Evolutionary conservation across 257 asterid species (phyloP).

Genomic region (Fraxinus pennsylvanica): DNA sequence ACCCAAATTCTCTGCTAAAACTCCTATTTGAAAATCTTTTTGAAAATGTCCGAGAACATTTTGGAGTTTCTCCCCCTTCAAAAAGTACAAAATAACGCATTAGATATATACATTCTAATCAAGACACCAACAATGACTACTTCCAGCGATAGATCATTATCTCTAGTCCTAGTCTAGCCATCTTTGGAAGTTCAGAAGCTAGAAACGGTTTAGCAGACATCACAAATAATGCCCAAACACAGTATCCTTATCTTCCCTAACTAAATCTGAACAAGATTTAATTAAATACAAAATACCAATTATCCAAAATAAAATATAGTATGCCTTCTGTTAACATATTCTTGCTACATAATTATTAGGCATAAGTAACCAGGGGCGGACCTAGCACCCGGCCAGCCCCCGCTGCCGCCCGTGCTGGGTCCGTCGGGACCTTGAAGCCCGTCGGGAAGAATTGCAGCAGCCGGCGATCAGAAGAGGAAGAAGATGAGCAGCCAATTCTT

Average conservation of each 20-base stretch:
- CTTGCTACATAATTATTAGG: background rate
- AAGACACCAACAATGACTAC: conserved; percentile 13
- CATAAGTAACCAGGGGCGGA: too few species aligned
- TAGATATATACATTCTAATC: conserved; percentile 26
- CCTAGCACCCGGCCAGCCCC: too few species aligned
- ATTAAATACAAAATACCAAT: too few species aligned
- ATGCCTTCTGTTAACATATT: background rate
- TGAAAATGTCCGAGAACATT: conserved; percentile 89
- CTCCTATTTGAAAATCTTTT: conserved; percentile 95
- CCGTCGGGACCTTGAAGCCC: too few species aligned
- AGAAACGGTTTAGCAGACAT: background rate
- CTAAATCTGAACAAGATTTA: background rate
- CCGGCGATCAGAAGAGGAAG: too few species aligned
- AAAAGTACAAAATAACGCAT: conserved; percentile 31
- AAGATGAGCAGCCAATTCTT: too few species aligned
- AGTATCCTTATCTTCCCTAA: background rate
- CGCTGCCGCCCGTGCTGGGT: too few species aligned
- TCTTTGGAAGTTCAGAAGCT: conserved; percentile 17
- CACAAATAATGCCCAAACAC: background rate
- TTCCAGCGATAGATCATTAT: conserved; percentile 21
- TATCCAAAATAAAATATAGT: background rate
- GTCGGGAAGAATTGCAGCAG: too few species aligned
- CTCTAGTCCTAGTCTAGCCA: conserved; percentile 16
- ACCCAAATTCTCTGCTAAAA: conserved; percentile 97
- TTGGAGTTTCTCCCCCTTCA: conserved; percentile 87